Evolutionary conservation across 2,329 filamentous ascomycete species (phyloP).

Genomic region (Sporothrix euskadiensis): DNA sequence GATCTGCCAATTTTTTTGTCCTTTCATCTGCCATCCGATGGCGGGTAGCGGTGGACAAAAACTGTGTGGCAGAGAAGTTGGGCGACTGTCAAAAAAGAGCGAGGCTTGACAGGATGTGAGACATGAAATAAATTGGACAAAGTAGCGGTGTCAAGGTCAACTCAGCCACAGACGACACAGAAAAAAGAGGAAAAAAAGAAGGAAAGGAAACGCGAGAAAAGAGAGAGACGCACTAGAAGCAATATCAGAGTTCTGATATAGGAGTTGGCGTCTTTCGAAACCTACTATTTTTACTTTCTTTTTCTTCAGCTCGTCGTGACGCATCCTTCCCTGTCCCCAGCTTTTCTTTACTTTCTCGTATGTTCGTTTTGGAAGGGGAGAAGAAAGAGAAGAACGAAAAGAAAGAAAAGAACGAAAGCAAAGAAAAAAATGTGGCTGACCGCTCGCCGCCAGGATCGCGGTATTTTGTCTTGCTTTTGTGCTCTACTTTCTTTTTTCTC

Average conservation of each 20-base stretch:
- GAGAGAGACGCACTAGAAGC: neutral
- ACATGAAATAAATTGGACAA: slow-evolving; percentile 1
- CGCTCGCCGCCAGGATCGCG: neutral
- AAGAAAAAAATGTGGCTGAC: neutral
- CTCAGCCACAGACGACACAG: slow-evolving; percentile 3
- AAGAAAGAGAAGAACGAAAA: neutral
- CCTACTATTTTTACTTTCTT: neutral
- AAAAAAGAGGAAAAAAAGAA: neutral
- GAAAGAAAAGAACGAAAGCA: neutral
- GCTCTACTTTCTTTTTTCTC: neutral
- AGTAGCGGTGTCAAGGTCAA: slow-evolving; percentile 11
- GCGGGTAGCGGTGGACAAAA: neutral
- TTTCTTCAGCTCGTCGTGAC: neutral
- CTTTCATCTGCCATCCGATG: slow-evolving; percentile 1
- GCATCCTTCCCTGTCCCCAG: neutral
- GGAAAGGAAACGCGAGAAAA: neutral
- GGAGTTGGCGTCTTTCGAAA: neutral
- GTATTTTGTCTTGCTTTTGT: neutral
- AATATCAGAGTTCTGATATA: slow-evolving; percentile 14
- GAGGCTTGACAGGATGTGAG: slow-evolving; percentile 13
- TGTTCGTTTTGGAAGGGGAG: neutral
- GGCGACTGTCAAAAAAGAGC: neutral
- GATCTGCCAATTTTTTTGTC: neutral
- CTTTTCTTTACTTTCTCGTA: neutral
- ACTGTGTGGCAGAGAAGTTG: neutral